Conservation (phyloP, 805 yeast species). For the Yarrowia sp. region DNA sequence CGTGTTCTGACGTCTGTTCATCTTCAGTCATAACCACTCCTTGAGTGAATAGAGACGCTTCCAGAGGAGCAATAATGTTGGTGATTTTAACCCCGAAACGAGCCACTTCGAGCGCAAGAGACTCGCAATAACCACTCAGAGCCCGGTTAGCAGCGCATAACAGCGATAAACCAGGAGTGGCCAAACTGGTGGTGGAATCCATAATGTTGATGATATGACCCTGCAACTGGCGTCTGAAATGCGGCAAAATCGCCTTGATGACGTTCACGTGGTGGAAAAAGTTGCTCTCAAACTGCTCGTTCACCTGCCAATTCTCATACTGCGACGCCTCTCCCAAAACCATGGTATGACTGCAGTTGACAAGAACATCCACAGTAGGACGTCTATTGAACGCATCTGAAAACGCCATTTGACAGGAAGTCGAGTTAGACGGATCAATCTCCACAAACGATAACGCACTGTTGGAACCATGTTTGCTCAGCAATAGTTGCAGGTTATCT, state of each 20-base stretch:
- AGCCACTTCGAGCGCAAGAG: constrained; percentile 19
- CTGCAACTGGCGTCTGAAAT: constrained; percentile 23
- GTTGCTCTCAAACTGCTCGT: constrained; percentile 36
- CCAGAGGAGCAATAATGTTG: constrained; percentile 20
- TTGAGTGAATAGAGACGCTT: constrained; percentile 26
- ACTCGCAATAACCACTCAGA: constrained; percentile 22
- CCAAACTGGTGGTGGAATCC: constrained; percentile 22
- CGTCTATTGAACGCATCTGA: constrained; percentile 26
- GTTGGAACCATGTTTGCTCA: neutral
- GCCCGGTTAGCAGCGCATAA: constrained; percentile 32
- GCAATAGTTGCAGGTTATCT: neutral
- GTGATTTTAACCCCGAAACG: constrained; percentile 36
- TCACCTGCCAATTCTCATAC: constrained; percentile 30
- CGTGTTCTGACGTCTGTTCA: neutral
- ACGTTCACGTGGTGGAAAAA: constrained; percentile 34
- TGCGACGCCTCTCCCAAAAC: constrained; percentile 2
- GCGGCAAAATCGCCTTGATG: constrained; percentile 27
- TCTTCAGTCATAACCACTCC: constrained; percentile 26
- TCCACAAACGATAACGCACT: constrained; percentile 7
- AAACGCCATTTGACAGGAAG: constrained; percentile 34
- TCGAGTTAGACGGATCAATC: constrained; percentile 19
- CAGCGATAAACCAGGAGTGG: neutral
- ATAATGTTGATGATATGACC: constrained; percentile 33
- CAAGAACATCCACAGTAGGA: constrained; percentile 19
- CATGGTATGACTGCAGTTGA: constrained; percentile 24